These are phyloP conservation scores for Gracilaria gracilis DNA, from an alignment of 23 red algal species.

Conservation along the genomic window DNA sequence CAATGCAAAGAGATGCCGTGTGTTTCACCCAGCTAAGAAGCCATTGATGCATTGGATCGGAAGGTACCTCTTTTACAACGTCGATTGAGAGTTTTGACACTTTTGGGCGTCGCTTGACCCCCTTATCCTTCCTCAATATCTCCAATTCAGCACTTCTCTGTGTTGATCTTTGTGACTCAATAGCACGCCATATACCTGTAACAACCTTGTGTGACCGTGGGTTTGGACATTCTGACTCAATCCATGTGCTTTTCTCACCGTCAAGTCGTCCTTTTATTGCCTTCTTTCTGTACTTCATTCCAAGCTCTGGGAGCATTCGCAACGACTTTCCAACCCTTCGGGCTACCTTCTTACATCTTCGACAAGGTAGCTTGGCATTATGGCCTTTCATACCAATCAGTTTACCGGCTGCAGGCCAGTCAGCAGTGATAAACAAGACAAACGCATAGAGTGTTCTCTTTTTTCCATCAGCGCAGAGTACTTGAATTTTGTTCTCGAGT, in stretches of 20 bases:
- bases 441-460: not conserved
- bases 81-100: not conserved
- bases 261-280: not conserved
- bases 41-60: slow-evolving; percentile 19
- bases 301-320: not conserved
- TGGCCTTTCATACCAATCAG: not conserved
- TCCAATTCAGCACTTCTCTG: not conserved
- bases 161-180: not conserved
- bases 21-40: slow-evolving; percentile 17
- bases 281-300: not conserved
- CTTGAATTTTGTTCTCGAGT: not conserved
- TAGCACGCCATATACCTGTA: not conserved
- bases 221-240: not conserved
- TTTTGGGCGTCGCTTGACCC: not conserved
- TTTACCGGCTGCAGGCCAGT: slow-evolving; percentile 20
- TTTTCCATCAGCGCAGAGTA: not conserved
- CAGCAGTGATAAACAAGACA: slow-evolving; percentile 5
- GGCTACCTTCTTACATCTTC: not conserved
- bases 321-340: not conserved
- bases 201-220: not conserved
- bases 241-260: not conserved
- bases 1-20: not conserved
- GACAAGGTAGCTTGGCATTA: not conserved
- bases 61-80: not conserved
- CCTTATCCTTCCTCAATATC: not conserved